These are phyloP conservation scores for Lodderomyces beijingensis DNA, from an alignment of 1,139 yeast genomes.

Conservation along the genomic window DNA sequence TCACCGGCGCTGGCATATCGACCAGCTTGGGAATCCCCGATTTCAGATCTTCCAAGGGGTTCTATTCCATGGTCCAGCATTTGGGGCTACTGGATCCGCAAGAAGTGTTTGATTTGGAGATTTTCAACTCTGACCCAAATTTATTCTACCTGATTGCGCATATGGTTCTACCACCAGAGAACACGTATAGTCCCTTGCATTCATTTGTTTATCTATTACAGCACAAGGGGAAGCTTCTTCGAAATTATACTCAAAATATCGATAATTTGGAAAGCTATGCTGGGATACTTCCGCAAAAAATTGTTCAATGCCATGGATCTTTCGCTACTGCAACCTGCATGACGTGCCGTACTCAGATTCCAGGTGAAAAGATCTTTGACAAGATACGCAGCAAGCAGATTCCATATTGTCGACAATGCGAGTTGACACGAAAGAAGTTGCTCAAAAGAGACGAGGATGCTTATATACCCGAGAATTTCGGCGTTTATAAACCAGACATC, in stretches of 20 bases:
- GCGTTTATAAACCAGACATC: conserved; percentile 94
- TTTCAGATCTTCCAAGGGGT: conserved; percentile 85
- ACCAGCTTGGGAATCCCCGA: conserved; percentile 93
- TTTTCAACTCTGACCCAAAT: conserved; percentile 73
- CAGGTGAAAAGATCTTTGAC: conserved; percentile 63
- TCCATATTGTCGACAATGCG: conserved; percentile 72
- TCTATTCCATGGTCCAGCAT: conserved; percentile 67
- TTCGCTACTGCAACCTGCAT: conserved; percentile 89
- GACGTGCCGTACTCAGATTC: conserved; percentile 65
- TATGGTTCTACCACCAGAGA: conserved; percentile 77
- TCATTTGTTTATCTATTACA: conserved; percentile 73
- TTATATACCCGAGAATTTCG: conserved; percentile 46
- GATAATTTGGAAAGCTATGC: conserved; percentile 87
- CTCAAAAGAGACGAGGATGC: conserved; percentile 27
- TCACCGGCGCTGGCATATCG: conserved; percentile 96
- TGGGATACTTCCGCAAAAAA: conserved; percentile 63
- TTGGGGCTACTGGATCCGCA: conserved; percentile 87
- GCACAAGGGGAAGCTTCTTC: conserved; percentile 70
- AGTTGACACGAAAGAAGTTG: conserved; percentile 33
- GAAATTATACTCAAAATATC: conserved; percentile 93
- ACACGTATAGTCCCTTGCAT: conserved; percentile 79
- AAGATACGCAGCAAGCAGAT: conserved; percentile 58
- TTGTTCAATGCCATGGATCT: conserved; percentile 95
- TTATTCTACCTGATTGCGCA: conserved; percentile 86
- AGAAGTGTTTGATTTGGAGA: conserved; percentile 79